Conservation (phyloP, 176 grass and related monocot species). For the Tillandsia leiboldiana region DNA sequence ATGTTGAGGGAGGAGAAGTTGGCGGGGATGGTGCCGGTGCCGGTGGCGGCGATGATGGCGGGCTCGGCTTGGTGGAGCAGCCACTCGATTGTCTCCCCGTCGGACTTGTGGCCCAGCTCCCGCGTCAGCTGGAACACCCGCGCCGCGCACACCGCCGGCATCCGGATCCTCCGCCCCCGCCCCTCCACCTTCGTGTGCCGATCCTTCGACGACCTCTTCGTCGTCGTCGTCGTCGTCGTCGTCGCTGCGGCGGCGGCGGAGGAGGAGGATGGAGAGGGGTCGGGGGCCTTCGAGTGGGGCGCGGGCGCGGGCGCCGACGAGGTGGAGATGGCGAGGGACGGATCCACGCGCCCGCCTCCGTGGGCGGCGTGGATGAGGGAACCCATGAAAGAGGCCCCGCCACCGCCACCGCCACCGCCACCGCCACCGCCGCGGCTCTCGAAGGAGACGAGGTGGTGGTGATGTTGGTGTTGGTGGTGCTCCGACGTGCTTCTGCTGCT, state of each 20-base stretch:
- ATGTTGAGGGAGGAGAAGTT: slow-evolving; percentile 83
- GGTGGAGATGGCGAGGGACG: slow-evolving; percentile 30
- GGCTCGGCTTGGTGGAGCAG: slow-evolving; percentile 92
- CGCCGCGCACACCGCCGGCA: slow-evolving; percentile 94
- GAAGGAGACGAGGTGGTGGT: slow-evolving; percentile 56
- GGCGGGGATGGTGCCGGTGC: slow-evolving; percentile 82
- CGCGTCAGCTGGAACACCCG: slow-evolving; percentile 95
- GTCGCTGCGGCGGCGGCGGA: slow-evolving; percentile 21
- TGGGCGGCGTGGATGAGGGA: slow-evolving; percentile 37
- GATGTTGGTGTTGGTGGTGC: slow-evolving; percentile 28
- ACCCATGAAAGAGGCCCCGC: slow-evolving; percentile 55
- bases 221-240: slow-evolving; percentile 6
- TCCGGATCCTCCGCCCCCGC: slow-evolving; percentile 83
- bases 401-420: slow-evolving; percentile 11
- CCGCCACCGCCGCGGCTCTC: slow-evolving; percentile 27
- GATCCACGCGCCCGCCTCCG: slow-evolving; percentile 1
- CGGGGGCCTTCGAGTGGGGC: not conserved
- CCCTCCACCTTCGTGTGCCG: slow-evolving; percentile 97
- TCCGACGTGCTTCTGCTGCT: slow-evolving; percentile 80
- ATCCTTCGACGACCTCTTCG: slow-evolving; percentile 72
- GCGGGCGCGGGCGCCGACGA: not conserved
- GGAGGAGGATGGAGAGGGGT: not conserved
- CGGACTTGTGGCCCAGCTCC: slow-evolving; percentile 93
- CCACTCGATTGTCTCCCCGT: slow-evolving; percentile 99
- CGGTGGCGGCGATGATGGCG: slow-evolving; percentile 86